A percentile compares a stretch with the other conserved stretches of the same genome.
Evolutionary conservation across 1,284 basidiomycete species (phyloP).

Genomic region (Melampsora abietis-canadensis): DNA sequence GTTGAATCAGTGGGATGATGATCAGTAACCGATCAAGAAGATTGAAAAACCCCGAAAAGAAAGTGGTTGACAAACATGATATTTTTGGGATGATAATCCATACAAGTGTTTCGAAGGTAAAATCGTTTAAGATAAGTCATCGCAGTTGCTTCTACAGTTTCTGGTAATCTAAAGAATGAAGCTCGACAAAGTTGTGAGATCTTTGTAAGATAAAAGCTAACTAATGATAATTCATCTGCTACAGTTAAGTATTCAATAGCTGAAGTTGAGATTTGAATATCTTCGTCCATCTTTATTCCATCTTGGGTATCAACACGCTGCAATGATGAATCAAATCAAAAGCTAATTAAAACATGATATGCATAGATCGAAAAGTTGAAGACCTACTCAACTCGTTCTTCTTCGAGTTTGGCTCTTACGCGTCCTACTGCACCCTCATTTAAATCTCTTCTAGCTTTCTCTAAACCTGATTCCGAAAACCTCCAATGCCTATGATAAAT

Average conservation of each 20-base stretch:
- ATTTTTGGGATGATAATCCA: constrained; percentile 98
- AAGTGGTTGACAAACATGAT: constrained; percentile 69
- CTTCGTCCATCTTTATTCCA: background rate
- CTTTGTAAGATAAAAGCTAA: constrained; percentile 83
- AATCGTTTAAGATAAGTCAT: constrained; percentile 91
- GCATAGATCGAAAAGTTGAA: too few relatives aligned
- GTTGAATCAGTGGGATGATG: background rate
- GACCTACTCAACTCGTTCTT: constrained; percentile 65
- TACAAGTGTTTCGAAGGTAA: constrained; percentile 94
- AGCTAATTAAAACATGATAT: too few relatives aligned
- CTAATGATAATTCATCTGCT: constrained; percentile 79
- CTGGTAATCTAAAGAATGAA: constrained; percentile 74
- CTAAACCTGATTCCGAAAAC: constrained; percentile 68
- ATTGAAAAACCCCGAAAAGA: background rate
- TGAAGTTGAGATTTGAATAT: background rate
- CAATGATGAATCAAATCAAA: too few relatives aligned
- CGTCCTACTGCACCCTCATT: constrained; percentile 71
- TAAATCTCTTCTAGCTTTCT: constrained; percentile 62
- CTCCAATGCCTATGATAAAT: constrained; percentile 63
- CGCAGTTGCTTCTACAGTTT: constrained; percentile 88
- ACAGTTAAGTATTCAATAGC: constrained; percentile 68
- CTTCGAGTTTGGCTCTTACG: constrained; percentile 71
- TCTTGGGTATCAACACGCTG: background rate
- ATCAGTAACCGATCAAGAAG: background rate
- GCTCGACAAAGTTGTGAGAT: constrained; percentile 73